A percentile compares a stretch with the other conserved stretches of the same genome.
Evolutionary conservation across 768 basidiomycete genomes (phyloP).

Genomic region (Mycena pura): DNA sequence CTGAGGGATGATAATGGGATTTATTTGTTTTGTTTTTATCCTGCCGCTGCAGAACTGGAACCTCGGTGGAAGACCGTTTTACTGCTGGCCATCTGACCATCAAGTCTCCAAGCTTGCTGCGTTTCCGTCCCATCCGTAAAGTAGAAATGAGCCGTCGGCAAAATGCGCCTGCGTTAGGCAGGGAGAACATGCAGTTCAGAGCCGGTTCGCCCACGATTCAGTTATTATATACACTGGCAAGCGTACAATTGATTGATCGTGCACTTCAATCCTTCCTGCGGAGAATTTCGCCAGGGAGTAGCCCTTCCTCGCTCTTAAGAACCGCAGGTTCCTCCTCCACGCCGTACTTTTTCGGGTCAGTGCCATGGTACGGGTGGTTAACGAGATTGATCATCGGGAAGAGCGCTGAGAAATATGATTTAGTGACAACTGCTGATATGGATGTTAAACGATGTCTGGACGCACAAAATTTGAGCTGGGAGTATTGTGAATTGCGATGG

Average conservation of each 20-base stretch:
- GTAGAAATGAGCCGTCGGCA: too few species aligned
- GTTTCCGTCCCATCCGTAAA: too few species aligned
- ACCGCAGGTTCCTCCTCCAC: conserved; percentile 39
- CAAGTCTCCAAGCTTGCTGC: too few species aligned
- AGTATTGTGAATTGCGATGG: conserved; percentile 87
- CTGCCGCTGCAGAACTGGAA: too few species aligned
- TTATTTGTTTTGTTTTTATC: too few species aligned
- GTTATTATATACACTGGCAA: not conserved
- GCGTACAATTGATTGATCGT: conserved; percentile 1
- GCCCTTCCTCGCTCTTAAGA: conserved; percentile 18
- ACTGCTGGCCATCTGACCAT: too few species aligned
- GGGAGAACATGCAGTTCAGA: too few species aligned
- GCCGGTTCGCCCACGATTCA: too few species aligned
- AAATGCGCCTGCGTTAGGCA: too few species aligned
- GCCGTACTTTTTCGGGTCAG: conserved; percentile 82
- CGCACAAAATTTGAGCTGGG: conserved; percentile 92
- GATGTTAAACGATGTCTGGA: conserved; percentile 27
- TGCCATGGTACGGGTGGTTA: conserved; percentile 87
- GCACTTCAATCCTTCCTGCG: not conserved
- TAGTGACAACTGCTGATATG: not conserved
- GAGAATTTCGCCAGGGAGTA: conserved; percentile 20
- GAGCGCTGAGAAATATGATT: conserved; percentile 2
- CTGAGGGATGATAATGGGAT: too few species aligned
- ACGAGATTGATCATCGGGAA: conserved; percentile 89
- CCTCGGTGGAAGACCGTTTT: too few species aligned